These are phyloP conservation scores for Colletotrichum sp. DNA, from an alignment of 2,329 filamentous ascomycete genomes.

Conservation along the genomic window DNA sequence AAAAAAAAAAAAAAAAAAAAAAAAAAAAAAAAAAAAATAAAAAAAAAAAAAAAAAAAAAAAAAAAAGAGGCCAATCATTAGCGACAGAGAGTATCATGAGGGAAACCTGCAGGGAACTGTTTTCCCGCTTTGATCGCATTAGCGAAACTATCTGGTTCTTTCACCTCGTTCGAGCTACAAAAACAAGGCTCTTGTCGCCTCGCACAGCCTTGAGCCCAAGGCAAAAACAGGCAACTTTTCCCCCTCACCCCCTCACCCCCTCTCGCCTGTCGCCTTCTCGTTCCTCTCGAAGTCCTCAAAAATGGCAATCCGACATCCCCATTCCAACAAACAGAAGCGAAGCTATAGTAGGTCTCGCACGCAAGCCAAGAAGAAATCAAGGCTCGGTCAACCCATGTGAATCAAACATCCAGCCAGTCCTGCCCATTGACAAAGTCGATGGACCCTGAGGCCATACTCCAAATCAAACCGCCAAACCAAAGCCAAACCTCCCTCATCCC, in stretches of 20 bases:
- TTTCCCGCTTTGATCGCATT: constrained; percentile 4
- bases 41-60: background rate
- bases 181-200: background rate
- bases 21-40: background rate
- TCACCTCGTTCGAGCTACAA: background rate
- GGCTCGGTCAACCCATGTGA: background rate
- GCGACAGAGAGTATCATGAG: background rate
- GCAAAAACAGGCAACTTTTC: background rate
- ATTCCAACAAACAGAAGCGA: constrained; percentile 13
- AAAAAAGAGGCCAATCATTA: background rate
- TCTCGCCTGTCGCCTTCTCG: background rate
- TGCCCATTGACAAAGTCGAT: constrained; percentile 1
- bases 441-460: constrained; percentile 9
- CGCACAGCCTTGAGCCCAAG: background rate
- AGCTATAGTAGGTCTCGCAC: constrained; percentile 11
- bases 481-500: constrained; percentile 16
- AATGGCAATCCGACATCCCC: constrained; percentile 12
- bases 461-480: constrained; percentile 4
- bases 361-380: constrained; percentile 17
- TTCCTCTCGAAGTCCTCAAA: background rate
- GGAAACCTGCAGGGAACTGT: background rate
- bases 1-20: background rate
- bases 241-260: background rate
- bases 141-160: background rate
- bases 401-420: constrained; percentile 8